Evolutionary conservation across 2,329 filamentous ascomycete species (phyloP).

Genomic region (Incumbomyces lentus): DNA sequence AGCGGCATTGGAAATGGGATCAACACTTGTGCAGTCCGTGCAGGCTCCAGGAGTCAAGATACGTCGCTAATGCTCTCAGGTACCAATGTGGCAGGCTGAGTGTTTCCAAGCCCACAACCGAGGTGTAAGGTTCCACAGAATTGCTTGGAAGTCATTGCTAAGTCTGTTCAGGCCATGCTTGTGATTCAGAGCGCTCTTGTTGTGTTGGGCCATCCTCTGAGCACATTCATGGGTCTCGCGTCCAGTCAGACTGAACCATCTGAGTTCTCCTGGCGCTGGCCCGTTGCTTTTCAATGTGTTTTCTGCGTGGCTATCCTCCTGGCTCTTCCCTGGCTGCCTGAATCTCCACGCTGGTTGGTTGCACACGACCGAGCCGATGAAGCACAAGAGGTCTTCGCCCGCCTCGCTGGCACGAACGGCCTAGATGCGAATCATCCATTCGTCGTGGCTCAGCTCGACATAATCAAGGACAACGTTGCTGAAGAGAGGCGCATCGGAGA

Average conservation of each 20-base stretch:
- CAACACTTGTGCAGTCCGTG: conserved; percentile 24
- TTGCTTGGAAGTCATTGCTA: too few species aligned
- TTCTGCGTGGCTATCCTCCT: too few species aligned
- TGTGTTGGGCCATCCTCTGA: too few species aligned
- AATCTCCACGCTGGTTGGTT: conserved; percentile 38
- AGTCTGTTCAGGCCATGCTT: too few species aligned
- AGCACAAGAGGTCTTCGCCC: conserved; percentile 27
- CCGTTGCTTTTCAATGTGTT: conserved; percentile 31
- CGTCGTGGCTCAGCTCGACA: conserved; percentile 28
- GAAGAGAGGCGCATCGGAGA: conserved; percentile 24
- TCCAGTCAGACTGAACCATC: conserved; percentile 20
- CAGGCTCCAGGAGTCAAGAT: too few species aligned
- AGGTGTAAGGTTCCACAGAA: too few species aligned
- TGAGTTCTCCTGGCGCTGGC: conserved; percentile 14
- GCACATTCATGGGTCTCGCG: too few species aligned
- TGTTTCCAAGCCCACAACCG: conserved; percentile 33
- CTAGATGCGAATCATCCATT: conserved; percentile 24
- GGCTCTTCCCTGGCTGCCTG: conserved; percentile 27
- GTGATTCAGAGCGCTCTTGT: conserved; percentile 20
- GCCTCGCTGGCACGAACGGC: conserved; percentile 25
- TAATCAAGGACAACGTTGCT: conserved; percentile 26
- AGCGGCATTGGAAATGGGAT: conserved; percentile 31
- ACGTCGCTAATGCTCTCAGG: too few species aligned
- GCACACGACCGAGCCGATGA: conserved; percentile 29
- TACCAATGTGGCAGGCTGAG: conserved; percentile 35